Evolutionary conservation across 306 rosid genomes (phyloP).

Genomic region (Heteromeles arbutifolia): DNA sequence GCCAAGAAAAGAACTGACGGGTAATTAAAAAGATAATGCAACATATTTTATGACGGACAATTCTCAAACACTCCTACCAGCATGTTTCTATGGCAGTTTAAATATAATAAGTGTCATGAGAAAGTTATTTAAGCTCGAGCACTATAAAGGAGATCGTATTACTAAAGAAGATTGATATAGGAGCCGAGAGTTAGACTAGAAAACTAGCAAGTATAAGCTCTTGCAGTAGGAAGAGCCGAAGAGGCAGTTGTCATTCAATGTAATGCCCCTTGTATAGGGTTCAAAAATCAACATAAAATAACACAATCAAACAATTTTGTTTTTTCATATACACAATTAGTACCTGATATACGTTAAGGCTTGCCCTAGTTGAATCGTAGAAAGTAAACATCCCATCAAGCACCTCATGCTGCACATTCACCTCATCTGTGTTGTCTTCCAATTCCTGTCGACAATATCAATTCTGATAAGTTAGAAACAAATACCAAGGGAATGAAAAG

Average conservation of each 20-base stretch:
- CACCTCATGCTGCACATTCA: slow-evolving; percentile 70
- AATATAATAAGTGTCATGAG: too few species aligned
- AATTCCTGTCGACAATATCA: slow-evolving; percentile 50
- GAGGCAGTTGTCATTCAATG: not conserved
- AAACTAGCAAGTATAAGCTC: not conserved
- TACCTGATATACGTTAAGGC: slow-evolving; percentile 83
- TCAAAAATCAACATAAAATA: not conserved
- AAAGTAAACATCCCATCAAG: slow-evolving; percentile 87
- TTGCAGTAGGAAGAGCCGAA: not conserved
- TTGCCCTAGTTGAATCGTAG: slow-evolving; percentile 64
- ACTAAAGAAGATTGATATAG: not conserved
- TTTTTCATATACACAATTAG: not conserved
- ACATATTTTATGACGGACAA: not conserved
- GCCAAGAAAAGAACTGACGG: not conserved
- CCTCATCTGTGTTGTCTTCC: slow-evolving; percentile 78
- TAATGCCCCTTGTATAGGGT: too few species aligned
- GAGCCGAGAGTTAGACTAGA: not conserved
- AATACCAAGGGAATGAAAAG: not conserved
- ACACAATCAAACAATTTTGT: slow-evolving; percentile 29
- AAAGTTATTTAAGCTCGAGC: too few species aligned
- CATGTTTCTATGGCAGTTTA: too few species aligned
- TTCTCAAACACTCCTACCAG: too few species aligned
- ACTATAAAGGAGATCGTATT: too few species aligned
- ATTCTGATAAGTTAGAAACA: not conserved
- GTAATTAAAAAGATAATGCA: not conserved